Percentiles rank a stretch among this genome's conserved stretches.
These are phyloP conservation scores for Scutellaria barbata DNA, from an alignment of 257 asterid genomes.

Conservation along the genomic window DNA sequence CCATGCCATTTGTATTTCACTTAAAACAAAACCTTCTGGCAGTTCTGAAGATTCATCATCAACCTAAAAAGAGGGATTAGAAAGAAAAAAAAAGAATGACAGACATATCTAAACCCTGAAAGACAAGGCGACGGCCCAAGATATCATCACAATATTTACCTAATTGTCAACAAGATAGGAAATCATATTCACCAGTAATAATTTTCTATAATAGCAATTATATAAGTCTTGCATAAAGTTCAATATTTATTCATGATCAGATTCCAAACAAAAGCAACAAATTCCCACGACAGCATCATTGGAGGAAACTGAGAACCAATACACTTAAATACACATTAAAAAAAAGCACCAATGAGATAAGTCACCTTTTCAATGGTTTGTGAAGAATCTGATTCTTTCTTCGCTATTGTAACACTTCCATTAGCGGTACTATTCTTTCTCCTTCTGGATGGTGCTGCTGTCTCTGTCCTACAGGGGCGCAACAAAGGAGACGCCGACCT, in stretches of 20 bases:
- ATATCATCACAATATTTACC: conserved; percentile 1
- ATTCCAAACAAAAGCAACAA: neutral
- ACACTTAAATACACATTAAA: neutral
- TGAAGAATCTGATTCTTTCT: conserved; percentile 46
- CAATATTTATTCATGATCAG: neutral
- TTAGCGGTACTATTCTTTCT: conserved; percentile 34
- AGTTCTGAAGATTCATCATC: neutral
- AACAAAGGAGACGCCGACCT: conserved; percentile 47
- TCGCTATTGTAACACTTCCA: conserved; percentile 35
- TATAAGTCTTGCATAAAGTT: neutral
- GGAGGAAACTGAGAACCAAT: neutral
- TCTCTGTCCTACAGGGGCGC: conserved; percentile 45
- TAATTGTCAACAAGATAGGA: neutral
- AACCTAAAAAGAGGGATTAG: neutral
- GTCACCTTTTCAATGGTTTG: conserved; percentile 53
- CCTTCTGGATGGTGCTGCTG: conserved; percentile 33
- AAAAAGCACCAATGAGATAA: conserved; percentile 6
- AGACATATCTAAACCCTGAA: neutral
- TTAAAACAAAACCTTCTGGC: neutral
- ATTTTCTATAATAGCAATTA: neutral
- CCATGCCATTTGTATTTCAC: neutral
- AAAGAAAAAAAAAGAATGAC: neutral
- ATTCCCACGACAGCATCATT: conserved; percentile 10
- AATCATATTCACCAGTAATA: neutral
- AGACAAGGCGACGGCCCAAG: neutral